Conservation (phyloP, 352 stramenopile species). For the Aphanomyces invadans region DNA sequence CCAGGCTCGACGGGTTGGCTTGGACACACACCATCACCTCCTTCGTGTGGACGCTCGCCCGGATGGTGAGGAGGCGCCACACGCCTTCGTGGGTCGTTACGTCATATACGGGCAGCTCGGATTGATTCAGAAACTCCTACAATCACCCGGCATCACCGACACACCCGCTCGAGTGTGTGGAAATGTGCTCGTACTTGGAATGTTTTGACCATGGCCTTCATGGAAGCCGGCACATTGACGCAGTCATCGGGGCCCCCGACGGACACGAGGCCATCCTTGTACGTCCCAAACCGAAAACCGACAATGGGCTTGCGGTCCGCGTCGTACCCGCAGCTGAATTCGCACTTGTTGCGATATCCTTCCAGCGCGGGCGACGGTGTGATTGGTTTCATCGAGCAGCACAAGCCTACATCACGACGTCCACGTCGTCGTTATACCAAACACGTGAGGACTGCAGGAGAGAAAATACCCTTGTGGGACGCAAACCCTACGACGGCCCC, state of each 20-base stretch:
- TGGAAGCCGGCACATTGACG: constrained; percentile 67
- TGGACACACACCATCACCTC: constrained; percentile 78
- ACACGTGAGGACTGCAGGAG: not conserved
- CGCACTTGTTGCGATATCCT: constrained; percentile 96
- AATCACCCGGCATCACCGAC: no score
- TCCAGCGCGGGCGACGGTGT: constrained; percentile 70
- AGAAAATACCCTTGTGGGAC: constrained; percentile 58
- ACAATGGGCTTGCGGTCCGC: constrained; percentile 63
- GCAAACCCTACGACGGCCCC: constrained; percentile 47
- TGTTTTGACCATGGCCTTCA: constrained; percentile 68
- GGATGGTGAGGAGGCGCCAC: constrained; percentile 71
- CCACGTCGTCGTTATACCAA: not conserved
- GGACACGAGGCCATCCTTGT: constrained; percentile 65
- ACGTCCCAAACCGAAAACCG: constrained; percentile 81
- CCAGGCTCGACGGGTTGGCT: constrained; percentile 37
- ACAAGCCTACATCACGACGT: constrained; percentile 28
- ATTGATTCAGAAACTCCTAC: constrained; percentile 30
- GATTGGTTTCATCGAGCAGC: constrained; percentile 83
- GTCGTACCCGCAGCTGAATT: constrained; percentile 93
- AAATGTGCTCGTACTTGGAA: no score
- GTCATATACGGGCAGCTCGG: constrained; percentile 58
- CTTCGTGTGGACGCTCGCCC: constrained; percentile 51
- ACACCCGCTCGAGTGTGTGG: no score
- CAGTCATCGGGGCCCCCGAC: constrained; percentile 61
- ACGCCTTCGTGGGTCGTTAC: constrained; percentile 59